phyloP scores from a whole-genome alignment of 169 alveolate genomes.

The Plasmodium sp. region DNA sequence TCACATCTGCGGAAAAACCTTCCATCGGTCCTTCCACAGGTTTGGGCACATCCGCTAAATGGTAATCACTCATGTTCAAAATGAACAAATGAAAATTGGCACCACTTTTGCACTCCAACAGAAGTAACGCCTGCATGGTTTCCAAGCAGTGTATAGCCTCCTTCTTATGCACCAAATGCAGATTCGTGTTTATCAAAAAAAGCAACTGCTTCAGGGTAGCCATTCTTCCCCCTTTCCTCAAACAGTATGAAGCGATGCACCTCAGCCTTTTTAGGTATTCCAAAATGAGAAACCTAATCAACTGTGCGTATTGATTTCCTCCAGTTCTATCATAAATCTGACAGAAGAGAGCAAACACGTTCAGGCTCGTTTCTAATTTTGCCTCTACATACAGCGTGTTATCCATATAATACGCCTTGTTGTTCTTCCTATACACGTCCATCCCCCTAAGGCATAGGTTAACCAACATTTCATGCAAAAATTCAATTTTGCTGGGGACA shows the following conservation, averaged over 20 bases:
- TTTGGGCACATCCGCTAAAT: background rate
- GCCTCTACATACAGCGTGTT: background rate
- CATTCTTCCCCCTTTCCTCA: background rate
- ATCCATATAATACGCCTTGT: background rate
- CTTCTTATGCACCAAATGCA: constrained; percentile 19
- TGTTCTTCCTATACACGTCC: constrained; percentile 20
- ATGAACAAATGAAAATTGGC: constrained; percentile 46
- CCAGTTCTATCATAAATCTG: background rate
- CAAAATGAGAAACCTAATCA: constrained; percentile 20
- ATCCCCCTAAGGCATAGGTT: constrained; percentile 35
- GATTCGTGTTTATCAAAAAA: constrained; percentile 14
- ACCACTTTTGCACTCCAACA: background rate
- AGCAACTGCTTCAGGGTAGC: constrained; percentile 2
- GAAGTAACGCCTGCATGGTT: constrained; percentile 1
- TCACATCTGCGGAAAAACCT: background rate
- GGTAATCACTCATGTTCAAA: constrained; percentile 3
- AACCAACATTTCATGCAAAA: constrained; percentile 52
- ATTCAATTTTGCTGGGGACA: background rate
- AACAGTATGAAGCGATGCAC: constrained; percentile 5
- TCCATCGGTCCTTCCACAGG: background rate
- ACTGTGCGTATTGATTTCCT: constrained; percentile 5
- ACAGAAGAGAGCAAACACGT: constrained; percentile 8
- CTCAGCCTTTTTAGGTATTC: constrained; percentile 28
- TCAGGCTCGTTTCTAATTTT: constrained; percentile 37
- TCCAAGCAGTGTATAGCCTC: constrained; percentile 2